Conservation (phyloP, 1,139 yeast species). For the Eremothecium sinecaudum region DNA sequence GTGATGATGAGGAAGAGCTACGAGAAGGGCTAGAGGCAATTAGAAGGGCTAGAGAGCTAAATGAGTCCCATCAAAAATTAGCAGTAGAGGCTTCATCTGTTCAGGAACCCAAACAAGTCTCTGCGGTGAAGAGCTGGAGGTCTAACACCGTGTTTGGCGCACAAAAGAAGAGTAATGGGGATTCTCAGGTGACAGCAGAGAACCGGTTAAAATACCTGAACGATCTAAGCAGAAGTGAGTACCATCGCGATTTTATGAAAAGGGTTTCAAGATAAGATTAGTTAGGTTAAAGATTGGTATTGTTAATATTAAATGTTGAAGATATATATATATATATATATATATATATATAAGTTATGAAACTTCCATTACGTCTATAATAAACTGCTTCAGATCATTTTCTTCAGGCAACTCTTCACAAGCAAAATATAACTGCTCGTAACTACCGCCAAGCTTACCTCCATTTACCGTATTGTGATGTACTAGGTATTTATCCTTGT, state of each 20-base stretch:
- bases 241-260: slow-evolving; percentile 61
- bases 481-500: slow-evolving; percentile 33
- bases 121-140: slow-evolving; percentile 46
- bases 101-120: too few relatives aligned
- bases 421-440: slow-evolving; percentile 40
- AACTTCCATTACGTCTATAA: slow-evolving; percentile 26
- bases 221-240: slow-evolving; percentile 58
- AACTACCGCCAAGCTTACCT: slow-evolving; percentile 47
- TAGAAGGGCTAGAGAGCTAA: slow-evolving; percentile 28
- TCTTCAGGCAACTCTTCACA: slow-evolving; percentile 29
- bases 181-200: slow-evolving; percentile 36
- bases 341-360: slow-evolving; percentile 5
- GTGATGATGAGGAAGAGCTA: slow-evolving; percentile 29
- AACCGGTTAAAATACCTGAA: too few relatives aligned
- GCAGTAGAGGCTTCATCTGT: neutral
- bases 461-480: slow-evolving; percentile 47
- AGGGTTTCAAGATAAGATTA: slow-evolving; percentile 48
- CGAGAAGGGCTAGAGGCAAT: slow-evolving; percentile 25
- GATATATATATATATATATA: too few relatives aligned
- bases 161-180: slow-evolving; percentile 17
- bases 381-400: slow-evolving; percentile 23
- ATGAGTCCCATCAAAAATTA: slow-evolving; percentile 49
- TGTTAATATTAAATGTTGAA: too few relatives aligned
- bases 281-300: too few relatives aligned
- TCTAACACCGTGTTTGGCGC: slow-evolving; percentile 38